A percentile compares a stretch with the other conserved stretches of the same genome.
Evolutionary conservation across 768 basidiomycete species (phyloP).

Genomic region (Kwoniella shandongensis): DNA sequence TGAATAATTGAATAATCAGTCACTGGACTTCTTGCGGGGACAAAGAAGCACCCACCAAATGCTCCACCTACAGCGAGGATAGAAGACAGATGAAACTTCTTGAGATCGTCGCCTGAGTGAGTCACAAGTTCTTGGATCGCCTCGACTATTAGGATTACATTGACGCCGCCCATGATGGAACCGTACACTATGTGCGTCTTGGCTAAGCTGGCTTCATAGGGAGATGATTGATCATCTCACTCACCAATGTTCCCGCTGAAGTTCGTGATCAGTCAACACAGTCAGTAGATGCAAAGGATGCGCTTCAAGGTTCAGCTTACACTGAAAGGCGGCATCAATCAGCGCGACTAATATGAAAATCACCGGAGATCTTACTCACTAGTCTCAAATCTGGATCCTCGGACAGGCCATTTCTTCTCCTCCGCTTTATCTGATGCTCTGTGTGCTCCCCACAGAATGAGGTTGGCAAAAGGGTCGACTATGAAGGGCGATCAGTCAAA

Average conservation of each 20-base stretch:
- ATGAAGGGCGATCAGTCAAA: neutral
- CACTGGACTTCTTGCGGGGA: neutral
- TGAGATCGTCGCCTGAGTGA: constrained; percentile 59
- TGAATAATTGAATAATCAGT: neutral
- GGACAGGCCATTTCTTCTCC: constrained; percentile 83
- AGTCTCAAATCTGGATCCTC: constrained; percentile 84
- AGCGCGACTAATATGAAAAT: too few relatives aligned
- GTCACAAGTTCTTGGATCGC: constrained; percentile 70
- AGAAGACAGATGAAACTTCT: constrained; percentile 73
- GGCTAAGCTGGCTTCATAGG: constrained; percentile 62
- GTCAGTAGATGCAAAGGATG: too few relatives aligned
- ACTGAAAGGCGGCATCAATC: constrained; percentile 11
- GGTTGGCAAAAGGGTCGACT: constrained; percentile 55
- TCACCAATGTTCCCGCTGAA: constrained; percentile 36
- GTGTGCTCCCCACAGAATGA: constrained; percentile 66
- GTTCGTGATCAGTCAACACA: constrained; percentile 12
- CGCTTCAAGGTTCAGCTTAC: constrained; percentile 6
- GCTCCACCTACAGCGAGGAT: constrained; percentile 80
- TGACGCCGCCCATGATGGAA: constrained; percentile 84
- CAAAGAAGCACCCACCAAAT: constrained; percentile 60
- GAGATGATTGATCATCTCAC: constrained; percentile 2
- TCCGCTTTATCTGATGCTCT: constrained; percentile 70
- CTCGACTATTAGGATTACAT: constrained; percentile 86
- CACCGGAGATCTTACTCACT: too few relatives aligned
- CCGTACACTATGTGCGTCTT: constrained; percentile 69